Base-by-base conservation (phyloP, 1,139 yeast species). In the Kluyveromyces sp. region DNA sequence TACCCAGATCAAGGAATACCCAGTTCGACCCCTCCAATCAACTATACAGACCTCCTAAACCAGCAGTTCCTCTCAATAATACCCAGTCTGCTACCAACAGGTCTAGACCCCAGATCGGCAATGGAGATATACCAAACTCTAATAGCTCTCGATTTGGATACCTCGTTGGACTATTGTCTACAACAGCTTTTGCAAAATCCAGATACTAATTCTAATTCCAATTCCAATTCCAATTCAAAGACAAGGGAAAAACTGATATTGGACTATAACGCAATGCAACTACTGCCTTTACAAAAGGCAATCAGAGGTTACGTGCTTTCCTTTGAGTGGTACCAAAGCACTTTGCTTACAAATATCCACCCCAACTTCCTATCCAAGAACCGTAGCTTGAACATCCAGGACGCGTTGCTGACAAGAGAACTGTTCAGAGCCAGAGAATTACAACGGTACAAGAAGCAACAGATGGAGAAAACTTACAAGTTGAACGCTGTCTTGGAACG, bases 1-100 rank as follows among this genome's bases (percentile, higher is more conserved):
- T 50, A 75, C 4, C 88, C 87, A 0, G 61, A 69, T 7, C 39
- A 37, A 7, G 39, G 39, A n/a, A 26, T 37, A 7, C 31, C 30
- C 6, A 21, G 30, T 4, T 67, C 78, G 10, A 68, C 70, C 27
- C 72, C 67, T 3, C 45, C 45, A 25, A 64, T 86, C n/a, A 75
- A 81, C 3, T 86, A 77, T 61, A 76, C 73, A 29, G 69, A 74
- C 5, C 68, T 83, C 29, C 73, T 73, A 46, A 48, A 52, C 6
- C 66, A 74, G 39, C 75, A 83, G 7, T 78, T 78, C 53, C 76
- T 83, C 39, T 71, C 81, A 51, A 68, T 79, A 10, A 74, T 82
- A 41, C 96, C 97, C 0, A 77, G 92, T 10, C 61, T 88, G 4
- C 71, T 79, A 57, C 97, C 97, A 0, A 70, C 73, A 37, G 92